These are phyloP conservation scores for Mycena albidolilacea DNA, from an alignment of 768 basidiomycete species.

Conservation along the genomic window DNA sequence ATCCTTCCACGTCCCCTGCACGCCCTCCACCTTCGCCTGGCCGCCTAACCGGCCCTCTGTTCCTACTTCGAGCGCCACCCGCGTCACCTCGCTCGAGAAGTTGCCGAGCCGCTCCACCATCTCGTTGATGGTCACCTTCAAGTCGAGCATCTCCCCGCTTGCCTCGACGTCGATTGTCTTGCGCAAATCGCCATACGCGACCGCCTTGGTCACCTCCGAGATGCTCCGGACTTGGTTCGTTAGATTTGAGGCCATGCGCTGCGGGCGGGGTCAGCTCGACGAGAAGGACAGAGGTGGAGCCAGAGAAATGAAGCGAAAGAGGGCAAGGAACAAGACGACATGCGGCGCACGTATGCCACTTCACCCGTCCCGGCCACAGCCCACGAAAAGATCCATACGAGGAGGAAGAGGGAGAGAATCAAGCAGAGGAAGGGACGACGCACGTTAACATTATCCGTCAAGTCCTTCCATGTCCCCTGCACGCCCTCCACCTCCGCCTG, in stretches of 20 bases:
- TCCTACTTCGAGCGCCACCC: conserved; percentile 37
- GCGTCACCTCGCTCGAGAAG: conserved; percentile 37
- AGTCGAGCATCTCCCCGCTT: conserved; percentile 39
- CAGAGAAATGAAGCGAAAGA: no score
- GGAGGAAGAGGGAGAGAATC: no score
- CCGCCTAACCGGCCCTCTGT: conserved; percentile 35
- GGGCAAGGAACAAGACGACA: no score
- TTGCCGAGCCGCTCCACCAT: conserved; percentile 37
- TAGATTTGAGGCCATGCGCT: conserved; percentile 31
- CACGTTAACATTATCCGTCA: conserved; percentile 39
- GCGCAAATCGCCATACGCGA: conserved; percentile 34
- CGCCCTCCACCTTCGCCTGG: conserved; percentile 38
- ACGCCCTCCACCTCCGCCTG: conserved; percentile 35
- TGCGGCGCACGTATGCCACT: no score
- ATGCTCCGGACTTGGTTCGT: conserved; percentile 30
- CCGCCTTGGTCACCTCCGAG: conserved; percentile 34
- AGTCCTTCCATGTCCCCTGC: conserved; percentile 34
- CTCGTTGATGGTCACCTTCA: conserved; percentile 40
- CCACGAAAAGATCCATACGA: no score
- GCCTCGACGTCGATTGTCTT: conserved; percentile 37
- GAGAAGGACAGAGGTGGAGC: neutral
- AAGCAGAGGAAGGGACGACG: conserved; percentile 68
- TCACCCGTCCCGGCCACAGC: no score
- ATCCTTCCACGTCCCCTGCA: conserved; percentile 39
- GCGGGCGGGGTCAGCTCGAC: neutral